These are phyloP conservation scores for Gyrodon lividus DNA, from an alignment of 768 basidiomycete genomes.

Conservation along the genomic window DNA sequence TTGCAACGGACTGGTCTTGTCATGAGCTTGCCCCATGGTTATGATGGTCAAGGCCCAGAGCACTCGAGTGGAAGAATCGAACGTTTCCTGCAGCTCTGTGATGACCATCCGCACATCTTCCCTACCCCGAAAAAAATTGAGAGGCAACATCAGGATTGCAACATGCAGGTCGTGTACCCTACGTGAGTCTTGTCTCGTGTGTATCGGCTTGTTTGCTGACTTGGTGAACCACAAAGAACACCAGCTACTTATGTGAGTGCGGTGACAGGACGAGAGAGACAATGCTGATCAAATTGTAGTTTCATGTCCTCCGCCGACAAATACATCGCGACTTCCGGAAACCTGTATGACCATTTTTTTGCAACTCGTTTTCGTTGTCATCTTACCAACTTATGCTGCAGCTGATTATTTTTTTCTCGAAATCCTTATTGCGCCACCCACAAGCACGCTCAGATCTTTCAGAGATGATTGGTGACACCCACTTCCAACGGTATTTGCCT, in stretches of 20 bases:
- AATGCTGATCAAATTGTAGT: slow-evolving; percentile 41
- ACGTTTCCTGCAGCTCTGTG: slow-evolving; percentile 95
- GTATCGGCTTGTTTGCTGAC: slow-evolving; percentile 4
- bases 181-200: slow-evolving; percentile 54
- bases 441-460: slow-evolving; percentile 79
- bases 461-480: slow-evolving; percentile 86
- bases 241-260: slow-evolving; percentile 85
- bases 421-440: slow-evolving; percentile 94
- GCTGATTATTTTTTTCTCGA: slow-evolving; percentile 97
- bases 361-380: not conserved
- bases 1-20: slow-evolving; percentile 90
- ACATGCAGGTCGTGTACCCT: slow-evolving; percentile 98
- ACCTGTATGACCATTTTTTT: slow-evolving; percentile 55
- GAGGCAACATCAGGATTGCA: slow-evolving; percentile 97
- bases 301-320: slow-evolving; percentile 96
- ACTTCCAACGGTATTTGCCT: slow-evolving; percentile 93
- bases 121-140: slow-evolving; percentile 88
- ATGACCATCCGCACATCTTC: slow-evolving; percentile 92
- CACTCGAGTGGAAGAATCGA: slow-evolving; percentile 96
- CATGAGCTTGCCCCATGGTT: slow-evolving; percentile 89
- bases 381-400: slow-evolving; percentile 26
- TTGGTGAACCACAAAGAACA: slow-evolving; percentile 49
- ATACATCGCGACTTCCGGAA: slow-evolving; percentile 98
- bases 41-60: slow-evolving; percentile 98
- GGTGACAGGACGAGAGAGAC: not conserved